Percentiles rank a stretch among this genome's conserved stretches.
These are phyloP conservation scores for Groenewaldozyma salmanticensis DNA, from an alignment of 805 yeast genomes.

Conservation along the genomic window DNA sequence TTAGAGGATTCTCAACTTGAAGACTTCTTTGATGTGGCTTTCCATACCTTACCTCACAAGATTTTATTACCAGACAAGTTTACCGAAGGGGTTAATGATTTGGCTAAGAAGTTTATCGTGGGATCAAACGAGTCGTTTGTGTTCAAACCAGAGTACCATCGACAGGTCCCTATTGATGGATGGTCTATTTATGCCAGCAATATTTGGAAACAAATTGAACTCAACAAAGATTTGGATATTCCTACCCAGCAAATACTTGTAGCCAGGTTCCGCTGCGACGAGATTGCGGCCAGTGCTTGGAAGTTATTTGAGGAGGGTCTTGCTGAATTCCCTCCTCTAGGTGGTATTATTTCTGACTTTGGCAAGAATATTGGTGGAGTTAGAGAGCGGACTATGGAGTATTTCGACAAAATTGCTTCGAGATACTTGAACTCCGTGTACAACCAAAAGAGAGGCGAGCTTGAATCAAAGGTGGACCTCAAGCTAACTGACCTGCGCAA, in stretches of 20 bases:
- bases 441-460: slow-evolving; percentile 43
- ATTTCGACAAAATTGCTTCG: slow-evolving; percentile 65
- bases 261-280: slow-evolving; percentile 91
- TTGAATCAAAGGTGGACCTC: slow-evolving; percentile 40
- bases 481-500: slow-evolving; percentile 36
- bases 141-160: slow-evolving; percentile 62
- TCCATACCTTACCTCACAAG: slow-evolving; percentile 78
- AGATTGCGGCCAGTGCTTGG: slow-evolving; percentile 52
- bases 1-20: slow-evolving; percentile 43
- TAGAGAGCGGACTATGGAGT: slow-evolving; percentile 36
- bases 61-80: slow-evolving; percentile 70
- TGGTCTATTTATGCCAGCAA: slow-evolving; percentile 88
- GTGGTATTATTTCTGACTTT: slow-evolving; percentile 19
- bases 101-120: slow-evolving; percentile 52
- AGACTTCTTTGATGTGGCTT: slow-evolving; percentile 80
- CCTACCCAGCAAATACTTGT: slow-evolving; percentile 96
- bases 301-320: slow-evolving; percentile 34
- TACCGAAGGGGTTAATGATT: slow-evolving; percentile 41
- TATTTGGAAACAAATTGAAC: slow-evolving; percentile 91
- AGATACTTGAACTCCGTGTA: slow-evolving; percentile 64
- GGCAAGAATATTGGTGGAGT: slow-evolving; percentile 37
- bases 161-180: slow-evolving; percentile 86
- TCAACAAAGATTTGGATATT: slow-evolving; percentile 85
- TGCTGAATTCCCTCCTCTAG: slow-evolving; percentile 16
- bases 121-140: slow-evolving; percentile 25